Evolutionary conservation across 495 filamentous ascomycete species (phyloP), one percentile per base, ranked within the genome.

Genomic region (Apodospora peruviana): DNA sequence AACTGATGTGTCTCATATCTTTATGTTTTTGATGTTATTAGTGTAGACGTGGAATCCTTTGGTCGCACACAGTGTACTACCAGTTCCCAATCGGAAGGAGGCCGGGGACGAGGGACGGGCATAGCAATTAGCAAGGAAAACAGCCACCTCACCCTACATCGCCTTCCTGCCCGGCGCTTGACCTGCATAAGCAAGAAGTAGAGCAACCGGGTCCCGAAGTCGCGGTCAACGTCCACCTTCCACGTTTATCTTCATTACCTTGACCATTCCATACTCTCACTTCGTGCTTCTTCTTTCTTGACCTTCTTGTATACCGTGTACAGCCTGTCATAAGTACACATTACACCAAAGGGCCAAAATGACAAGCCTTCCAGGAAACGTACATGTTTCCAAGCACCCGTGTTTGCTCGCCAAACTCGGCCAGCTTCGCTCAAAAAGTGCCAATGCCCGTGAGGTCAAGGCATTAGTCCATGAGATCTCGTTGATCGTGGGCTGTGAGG

Each of bases 331-430:
- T n/a, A n/a, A n/a, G n/a, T n/a, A n/a, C n/a, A n/a, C n/a, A n/a
- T n/a, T n/a, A n/a, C n/a, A n/a, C n/a, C n/a, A n/a, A n/a, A n/a
- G n/a, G n/a, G n/a, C 25, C 22, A 43, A 14, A 24, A 43, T 22
- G 40, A 43, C 23, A 22, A 19, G 11, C 24, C 70, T 86, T 25
- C 85, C 83, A 14, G 45, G 76, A 23, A 91, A 90, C 62, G 83
- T 93, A 44, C 88, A 91, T 64, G 69, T 95, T 66, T 95, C 89
- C 17, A 73, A 70, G 20, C 91, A 97, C 59, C 91, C 91, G 20
- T 95, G 89, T 64, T 76, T 96, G 11, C 71, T 80, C 44, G 86
- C 87, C 52, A 97, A 97, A 73, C 83, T 97, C 57, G 89, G 86
- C 32, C 87, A 90, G 66, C 83, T 97, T 12, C 84, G 91, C 40